A percentile compares a stretch with the other conserved stretches of the same genome.
Evolutionary conservation across 2,329 filamentous ascomycete genomes (phyloP).

Genomic region (Talaromyces albobiverticillius): DNA sequence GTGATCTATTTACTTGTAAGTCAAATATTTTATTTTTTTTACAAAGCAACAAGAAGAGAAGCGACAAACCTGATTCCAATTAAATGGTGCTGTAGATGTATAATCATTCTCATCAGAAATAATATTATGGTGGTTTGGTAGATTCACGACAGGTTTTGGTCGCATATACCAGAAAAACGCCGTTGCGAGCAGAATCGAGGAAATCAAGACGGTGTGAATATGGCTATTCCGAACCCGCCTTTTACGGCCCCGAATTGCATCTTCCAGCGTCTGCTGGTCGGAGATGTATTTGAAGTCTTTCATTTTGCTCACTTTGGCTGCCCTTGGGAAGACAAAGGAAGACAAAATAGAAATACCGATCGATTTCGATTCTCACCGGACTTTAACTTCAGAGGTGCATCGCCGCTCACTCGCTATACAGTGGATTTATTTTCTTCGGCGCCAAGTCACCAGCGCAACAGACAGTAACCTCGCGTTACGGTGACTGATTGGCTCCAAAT

Average conservation of each 20-base stretch:
- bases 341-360: background rate
- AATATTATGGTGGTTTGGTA: background rate
- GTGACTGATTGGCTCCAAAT: background rate
- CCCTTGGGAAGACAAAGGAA: background rate
- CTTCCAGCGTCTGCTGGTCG: background rate
- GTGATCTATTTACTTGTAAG: constrained; percentile 18
- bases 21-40: background rate
- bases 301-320: background rate
- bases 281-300: background rate
- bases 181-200: background rate
- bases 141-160: background rate
- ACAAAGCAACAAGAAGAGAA: background rate
- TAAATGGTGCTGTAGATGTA: background rate
- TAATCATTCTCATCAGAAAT: background rate
- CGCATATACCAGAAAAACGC: background rate
- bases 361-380: background rate
- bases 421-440: background rate
- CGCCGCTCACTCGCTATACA: too few species aligned
- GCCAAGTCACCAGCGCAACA: background rate
- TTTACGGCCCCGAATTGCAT: background rate
- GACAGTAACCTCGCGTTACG: background rate
- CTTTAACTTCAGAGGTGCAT: too few species aligned
- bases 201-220: background rate
- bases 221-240: background rate
- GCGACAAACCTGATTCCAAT: constrained; percentile 9